Conservation (phyloP, 2,329 filamentous ascomycete genomes). For the Hawksworthiomyces lignivorus region DNA sequence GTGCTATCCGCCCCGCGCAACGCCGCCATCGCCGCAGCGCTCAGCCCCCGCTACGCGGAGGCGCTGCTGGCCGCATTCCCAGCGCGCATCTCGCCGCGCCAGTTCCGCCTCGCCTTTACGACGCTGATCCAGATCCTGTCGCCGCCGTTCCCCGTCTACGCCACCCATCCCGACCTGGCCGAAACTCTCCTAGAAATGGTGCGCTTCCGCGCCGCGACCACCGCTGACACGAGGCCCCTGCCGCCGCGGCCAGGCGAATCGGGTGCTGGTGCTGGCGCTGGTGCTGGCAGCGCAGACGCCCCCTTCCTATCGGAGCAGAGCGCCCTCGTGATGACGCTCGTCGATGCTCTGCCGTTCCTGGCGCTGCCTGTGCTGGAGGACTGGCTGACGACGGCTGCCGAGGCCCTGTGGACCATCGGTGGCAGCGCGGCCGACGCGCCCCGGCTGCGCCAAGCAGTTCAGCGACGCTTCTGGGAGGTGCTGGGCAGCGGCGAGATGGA, state of each 20-base stretch:
- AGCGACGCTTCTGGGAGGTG: slow-evolving; percentile 70
- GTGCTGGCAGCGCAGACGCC: slow-evolving; percentile 21
- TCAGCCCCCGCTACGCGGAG: slow-evolving; percentile 78
- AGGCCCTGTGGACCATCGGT: slow-evolving; percentile 56
- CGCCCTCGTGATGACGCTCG: slow-evolving; percentile 64
- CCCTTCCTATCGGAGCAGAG: slow-evolving; percentile 71
- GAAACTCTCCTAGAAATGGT: slow-evolving; percentile 75
- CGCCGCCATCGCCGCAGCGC: slow-evolving; percentile 57
- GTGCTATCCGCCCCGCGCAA: slow-evolving; percentile 76
- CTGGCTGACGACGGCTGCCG: slow-evolving; percentile 68
- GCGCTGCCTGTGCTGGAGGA: slow-evolving; percentile 64
- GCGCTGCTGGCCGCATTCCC: slow-evolving; percentile 76
- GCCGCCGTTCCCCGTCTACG: slow-evolving; percentile 68
- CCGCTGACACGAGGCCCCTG: slow-evolving; percentile 36
- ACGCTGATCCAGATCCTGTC: slow-evolving; percentile 75
- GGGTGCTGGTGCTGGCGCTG: slow-evolving; percentile 14
- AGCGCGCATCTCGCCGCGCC: slow-evolving; percentile 65
- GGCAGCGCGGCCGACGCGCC: slow-evolving; percentile 36
- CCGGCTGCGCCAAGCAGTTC: slow-evolving; percentile 55
- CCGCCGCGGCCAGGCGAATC: slow-evolving; percentile 9
- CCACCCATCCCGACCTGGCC: slow-evolving; percentile 66
- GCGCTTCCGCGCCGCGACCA: slow-evolving; percentile 53
- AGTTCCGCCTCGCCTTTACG: slow-evolving; percentile 84
- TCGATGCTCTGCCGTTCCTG: slow-evolving; percentile 72
- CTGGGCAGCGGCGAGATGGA: slow-evolving; percentile 80